A percentile compares a stretch with the other conserved stretches of the same genome.
These are phyloP conservation scores for Paramarasmius palmivorus DNA, from an alignment of 1,284 basidiomycete species.

Conservation along the genomic window DNA sequence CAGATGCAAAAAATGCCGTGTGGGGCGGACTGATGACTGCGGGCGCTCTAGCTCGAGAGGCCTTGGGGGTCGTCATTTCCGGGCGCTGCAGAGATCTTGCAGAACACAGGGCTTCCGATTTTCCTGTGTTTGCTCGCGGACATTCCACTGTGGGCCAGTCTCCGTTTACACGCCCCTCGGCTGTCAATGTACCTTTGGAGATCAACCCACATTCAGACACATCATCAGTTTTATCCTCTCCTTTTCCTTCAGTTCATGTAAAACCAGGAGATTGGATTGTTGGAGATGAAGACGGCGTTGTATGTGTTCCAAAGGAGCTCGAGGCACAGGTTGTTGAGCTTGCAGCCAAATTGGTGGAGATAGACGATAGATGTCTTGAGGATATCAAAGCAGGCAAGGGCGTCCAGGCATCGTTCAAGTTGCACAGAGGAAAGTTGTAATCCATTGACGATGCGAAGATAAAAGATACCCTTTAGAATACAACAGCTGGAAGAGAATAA, in stretches of 20 bases:
- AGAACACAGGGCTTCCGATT: slow-evolving; percentile 70
- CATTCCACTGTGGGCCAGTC: slow-evolving; percentile 88
- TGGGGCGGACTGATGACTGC: slow-evolving; percentile 94
- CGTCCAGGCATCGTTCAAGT: slow-evolving; percentile 77
- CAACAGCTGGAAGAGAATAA: background rate
- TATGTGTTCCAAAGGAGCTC: slow-evolving; percentile 70
- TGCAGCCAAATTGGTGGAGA: slow-evolving; percentile 59
- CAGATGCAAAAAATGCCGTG: slow-evolving; percentile 81
- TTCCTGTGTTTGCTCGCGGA: slow-evolving; percentile 80
- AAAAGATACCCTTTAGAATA: slow-evolving; percentile 5
- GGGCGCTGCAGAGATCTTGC: slow-evolving; percentile 83
- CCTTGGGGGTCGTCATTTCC: slow-evolving; percentile 77
- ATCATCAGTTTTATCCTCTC: slow-evolving; percentile 2
- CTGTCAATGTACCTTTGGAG: slow-evolving; percentile 72
- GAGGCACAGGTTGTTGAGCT: slow-evolving; percentile 61
- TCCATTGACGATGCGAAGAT: slow-evolving; percentile 1
- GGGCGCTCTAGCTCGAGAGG: slow-evolving; percentile 70
- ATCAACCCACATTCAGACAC: slow-evolving; percentile 41
- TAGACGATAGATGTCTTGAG: slow-evolving; percentile 75
- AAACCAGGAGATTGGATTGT: slow-evolving; percentile 83
- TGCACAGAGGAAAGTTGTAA: slow-evolving; percentile 64
- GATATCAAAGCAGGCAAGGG: slow-evolving; percentile 79
- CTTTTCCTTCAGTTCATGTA: slow-evolving; percentile 60
- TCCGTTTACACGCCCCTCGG: slow-evolving; percentile 83
- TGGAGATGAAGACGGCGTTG: slow-evolving; percentile 89